Conservation (phyloP, 2,329 filamentous ascomycete species). For the Pseudohalonectria lignicola region DNA sequence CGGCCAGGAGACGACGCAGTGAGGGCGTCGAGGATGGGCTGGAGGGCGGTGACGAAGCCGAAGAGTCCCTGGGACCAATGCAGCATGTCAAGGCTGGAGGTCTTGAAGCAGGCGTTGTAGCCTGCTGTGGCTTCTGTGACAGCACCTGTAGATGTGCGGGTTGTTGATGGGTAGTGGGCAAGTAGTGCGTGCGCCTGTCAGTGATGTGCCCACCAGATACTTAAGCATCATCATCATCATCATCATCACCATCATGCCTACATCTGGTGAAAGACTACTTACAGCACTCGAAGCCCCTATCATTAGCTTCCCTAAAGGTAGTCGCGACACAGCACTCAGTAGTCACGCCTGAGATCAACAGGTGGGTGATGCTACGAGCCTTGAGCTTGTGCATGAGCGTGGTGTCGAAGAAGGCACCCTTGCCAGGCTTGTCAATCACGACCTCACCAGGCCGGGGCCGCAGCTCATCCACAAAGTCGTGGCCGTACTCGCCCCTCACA, state of each 20-base stretch:
- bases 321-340: constrained; percentile 47
- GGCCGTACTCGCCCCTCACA: constrained; percentile 40
- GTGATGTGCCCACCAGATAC: no score
- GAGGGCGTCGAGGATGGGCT: constrained; percentile 1
- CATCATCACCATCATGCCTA: no score
- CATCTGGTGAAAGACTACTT: no score
- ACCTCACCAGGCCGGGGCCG: constrained; percentile 36
- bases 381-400: constrained; percentile 39
- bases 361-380: constrained; percentile 43
- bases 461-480: constrained; percentile 43
- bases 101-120: constrained; percentile 31
- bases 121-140: constrained; percentile 35
- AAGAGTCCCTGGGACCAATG: constrained; percentile 37
- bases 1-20: neutral
- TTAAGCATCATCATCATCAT: no score
- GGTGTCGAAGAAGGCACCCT: constrained; percentile 49
- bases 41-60: constrained; percentile 27
- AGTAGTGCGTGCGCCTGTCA: no score
- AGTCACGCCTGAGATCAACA: constrained; percentile 46
- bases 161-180: no score
- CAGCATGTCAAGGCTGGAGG: constrained; percentile 31
- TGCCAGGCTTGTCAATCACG: constrained; percentile 47
- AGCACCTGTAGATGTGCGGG: no score
- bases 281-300: constrained; percentile 43
- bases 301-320: constrained; percentile 43